phyloP scores from a whole-genome alignment of 345 rosid species.

The Gossypium bickii region DNA sequence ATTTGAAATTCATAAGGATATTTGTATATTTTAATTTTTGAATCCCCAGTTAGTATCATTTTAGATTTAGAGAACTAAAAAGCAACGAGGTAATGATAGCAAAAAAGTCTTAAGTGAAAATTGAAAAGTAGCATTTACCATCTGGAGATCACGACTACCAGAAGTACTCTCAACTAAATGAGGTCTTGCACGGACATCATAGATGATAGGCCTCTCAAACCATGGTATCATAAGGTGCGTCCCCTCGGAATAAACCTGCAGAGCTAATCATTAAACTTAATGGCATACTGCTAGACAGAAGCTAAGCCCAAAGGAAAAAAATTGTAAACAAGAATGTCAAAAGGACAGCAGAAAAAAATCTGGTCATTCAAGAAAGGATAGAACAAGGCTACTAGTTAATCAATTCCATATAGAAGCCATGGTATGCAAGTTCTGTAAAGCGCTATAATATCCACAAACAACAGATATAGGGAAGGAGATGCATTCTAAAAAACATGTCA shows the following conservation, averaged over 20 bases:
- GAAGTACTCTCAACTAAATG: constrained; percentile 84
- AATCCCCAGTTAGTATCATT: neutral
- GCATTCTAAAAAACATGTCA: neutral
- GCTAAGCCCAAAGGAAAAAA: neutral
- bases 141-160: constrained; percentile 96
- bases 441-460: neutral
- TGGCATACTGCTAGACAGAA: neutral
- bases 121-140: constrained; percentile 37
- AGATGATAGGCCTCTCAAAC: constrained; percentile 88
- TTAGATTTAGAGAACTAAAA: neutral
- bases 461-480: neutral
- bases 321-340: neutral
- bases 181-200: constrained; percentile 93
- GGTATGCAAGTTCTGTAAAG: neutral
- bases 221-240: constrained; percentile 88
- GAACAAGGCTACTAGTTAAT: neutral
- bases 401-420: neutral
- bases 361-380: neutral
- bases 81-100: neutral
- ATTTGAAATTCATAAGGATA: neutral
- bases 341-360: neutral
- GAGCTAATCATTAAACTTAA: neutral
- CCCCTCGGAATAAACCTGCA: constrained; percentile 91
- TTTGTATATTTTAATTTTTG: neutral
- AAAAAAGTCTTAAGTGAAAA: neutral